These are phyloP conservation scores for Cerrena zonata DNA, from an alignment of 1,284 basidiomycete species.

Conservation along the genomic window DNA sequence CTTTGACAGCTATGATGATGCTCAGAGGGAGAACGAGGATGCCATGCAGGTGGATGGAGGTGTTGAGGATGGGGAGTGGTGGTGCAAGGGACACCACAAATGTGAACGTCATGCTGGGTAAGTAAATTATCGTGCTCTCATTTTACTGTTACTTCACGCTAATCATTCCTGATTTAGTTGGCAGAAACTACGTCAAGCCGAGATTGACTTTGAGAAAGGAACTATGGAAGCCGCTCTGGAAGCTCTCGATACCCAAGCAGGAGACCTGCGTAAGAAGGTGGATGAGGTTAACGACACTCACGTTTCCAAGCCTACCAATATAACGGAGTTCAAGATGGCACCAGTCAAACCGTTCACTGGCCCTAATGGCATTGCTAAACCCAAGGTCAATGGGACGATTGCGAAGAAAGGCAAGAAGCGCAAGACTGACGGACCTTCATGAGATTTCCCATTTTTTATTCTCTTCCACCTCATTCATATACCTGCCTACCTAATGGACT, in stretches of 20 bases:
- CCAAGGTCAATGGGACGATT: conserved; percentile 31
- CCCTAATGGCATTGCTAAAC: conserved; percentile 43
- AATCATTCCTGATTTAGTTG: conserved; percentile 52
- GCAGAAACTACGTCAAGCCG: conserved; percentile 69
- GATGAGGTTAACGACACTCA: conserved; percentile 62
- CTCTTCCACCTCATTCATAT: neutral
- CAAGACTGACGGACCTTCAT: conserved; percentile 28
- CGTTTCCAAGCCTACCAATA: conserved; percentile 14
- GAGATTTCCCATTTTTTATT: neutral
- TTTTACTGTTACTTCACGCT: conserved; percentile 12
- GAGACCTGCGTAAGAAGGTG: conserved; percentile 65
- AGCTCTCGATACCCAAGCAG: conserved; percentile 63
- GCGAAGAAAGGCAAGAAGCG: conserved; percentile 59
- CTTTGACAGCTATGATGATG: conserved; percentile 56
- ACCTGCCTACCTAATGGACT: too few relatives aligned
- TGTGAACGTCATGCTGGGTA: conserved; percentile 77
- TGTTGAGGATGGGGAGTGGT: conserved; percentile 51
- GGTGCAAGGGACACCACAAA: conserved; percentile 67
- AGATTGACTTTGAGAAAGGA: conserved; percentile 66
- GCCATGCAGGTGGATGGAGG: conserved; percentile 38
- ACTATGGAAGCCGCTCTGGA: conserved; percentile 56
- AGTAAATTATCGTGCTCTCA: conserved; percentile 18
- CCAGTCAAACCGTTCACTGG: conserved; percentile 38
- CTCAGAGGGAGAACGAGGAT: conserved; percentile 27
- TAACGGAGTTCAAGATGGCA: conserved; percentile 1